Evolutionary conservation across 768 basidiomycete genomes (phyloP), one percentile per base, ranked within the genome.

Genomic region (Russula vinacea): DNA sequence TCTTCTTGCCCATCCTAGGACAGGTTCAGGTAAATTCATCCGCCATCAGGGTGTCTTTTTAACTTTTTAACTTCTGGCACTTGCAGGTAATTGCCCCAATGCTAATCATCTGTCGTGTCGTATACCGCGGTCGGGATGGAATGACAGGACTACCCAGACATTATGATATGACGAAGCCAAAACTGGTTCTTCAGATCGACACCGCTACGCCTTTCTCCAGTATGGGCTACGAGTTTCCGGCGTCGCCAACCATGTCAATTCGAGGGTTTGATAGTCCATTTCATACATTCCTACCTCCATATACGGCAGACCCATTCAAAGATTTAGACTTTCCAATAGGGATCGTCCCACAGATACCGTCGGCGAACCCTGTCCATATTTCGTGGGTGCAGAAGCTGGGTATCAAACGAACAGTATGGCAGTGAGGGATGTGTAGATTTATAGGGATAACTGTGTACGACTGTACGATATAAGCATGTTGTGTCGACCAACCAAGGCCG

Each of bases 41-140:
- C 17, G 37, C 5, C 32, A 16, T 56, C 19, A 5, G 29, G n/a
- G 11, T 19, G 10, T 17, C 10, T n/a, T 29, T 33, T 19, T 33
- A 0, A 5, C 22, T 26, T 14, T 39, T 39, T 40, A 24, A 35
- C 39, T 42, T n/a, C 24, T 24, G 13, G 22, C 3, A 42, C 8
- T 29, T 19, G 13, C 29, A 68, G 68, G 60, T 62, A 26, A 64
- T 69, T 4, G 65, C 66, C 1, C 66, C 68, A 6, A 58, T 69
- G 58, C 24, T 69, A 22, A 67, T 69, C 19, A 42, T 69, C 33
- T 68, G 62, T 51, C 62, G 67, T 33, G 68, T 67, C 19, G 57
- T 54, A 35, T 62, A 57, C 3, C 66, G 63, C 2, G 60, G 62
- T 5, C 66, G 62, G 13, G 66, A 50, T 16, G 39, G 24, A 32